Conservation (phyloP, 179 eudicot species). For the Kewa caespitosa region DNA sequence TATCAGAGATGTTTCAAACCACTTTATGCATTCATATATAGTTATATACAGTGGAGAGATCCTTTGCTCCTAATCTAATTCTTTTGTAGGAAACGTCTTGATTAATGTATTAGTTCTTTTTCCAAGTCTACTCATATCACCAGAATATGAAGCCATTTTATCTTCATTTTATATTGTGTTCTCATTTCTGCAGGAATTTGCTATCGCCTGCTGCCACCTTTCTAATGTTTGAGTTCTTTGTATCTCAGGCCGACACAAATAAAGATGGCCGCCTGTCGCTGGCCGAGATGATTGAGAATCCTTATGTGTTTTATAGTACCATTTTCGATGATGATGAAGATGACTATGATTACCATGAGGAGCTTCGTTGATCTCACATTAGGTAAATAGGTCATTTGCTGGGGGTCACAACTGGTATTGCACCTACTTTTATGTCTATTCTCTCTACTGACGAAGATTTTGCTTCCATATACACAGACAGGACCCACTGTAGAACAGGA, state of each 20-base stretch:
- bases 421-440: background rate
- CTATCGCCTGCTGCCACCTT: too few relatives aligned
- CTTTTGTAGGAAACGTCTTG: background rate
- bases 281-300: conserved; percentile 82
- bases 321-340: conserved; percentile 71
- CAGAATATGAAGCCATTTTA: too few relatives aligned
- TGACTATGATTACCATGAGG: conserved; percentile 73
- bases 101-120: background rate
- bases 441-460: background rate
- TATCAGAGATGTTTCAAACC: too few relatives aligned
- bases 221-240: background rate
- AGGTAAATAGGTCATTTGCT: conserved; percentile 29
- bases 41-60: too few relatives aligned
- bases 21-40: too few relatives aligned
- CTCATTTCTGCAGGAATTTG: too few relatives aligned
- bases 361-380: conserved; percentile 56
- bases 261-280: conserved; percentile 80
- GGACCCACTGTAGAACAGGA: too few relatives aligned
- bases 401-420: background rate
- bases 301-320: conserved; percentile 81
- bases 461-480: conserved; percentile 13
- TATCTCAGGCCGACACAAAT: conserved; percentile 72
- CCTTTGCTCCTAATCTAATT: background rate
- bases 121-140: background rate
- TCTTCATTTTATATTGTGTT: too few relatives aligned